phyloP scores from a whole-genome alignment of 2,329 filamentous ascomycete genomes.

The Berkeleyomyces basicola region DNA sequence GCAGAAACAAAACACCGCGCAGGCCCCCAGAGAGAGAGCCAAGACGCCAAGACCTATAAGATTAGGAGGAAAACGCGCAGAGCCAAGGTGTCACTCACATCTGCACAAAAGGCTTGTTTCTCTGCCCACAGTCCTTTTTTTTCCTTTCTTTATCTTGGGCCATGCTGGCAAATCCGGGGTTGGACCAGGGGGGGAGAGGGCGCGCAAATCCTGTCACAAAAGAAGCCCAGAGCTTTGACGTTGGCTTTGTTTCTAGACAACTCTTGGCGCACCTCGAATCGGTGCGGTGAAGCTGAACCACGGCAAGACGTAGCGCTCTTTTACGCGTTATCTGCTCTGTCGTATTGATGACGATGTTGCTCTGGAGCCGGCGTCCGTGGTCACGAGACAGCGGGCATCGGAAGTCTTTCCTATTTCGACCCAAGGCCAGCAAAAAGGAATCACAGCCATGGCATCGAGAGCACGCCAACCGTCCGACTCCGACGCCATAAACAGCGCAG shows the following conservation, averaged over 20 bases:
- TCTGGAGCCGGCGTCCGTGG: neutral
- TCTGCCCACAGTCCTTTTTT: neutral
- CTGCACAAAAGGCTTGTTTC: slow-evolving; percentile 1
- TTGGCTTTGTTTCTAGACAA: neutral
- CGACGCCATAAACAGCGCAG: neutral
- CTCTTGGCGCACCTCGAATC: neutral
- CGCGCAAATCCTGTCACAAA: neutral
- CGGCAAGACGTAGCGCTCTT: neutral
- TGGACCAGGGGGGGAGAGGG: neutral
- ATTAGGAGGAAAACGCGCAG: neutral
- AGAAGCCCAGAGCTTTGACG: neutral
- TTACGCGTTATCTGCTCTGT: neutral
- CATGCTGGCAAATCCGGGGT: neutral
- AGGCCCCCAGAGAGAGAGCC: neutral
- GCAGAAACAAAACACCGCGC: neutral
- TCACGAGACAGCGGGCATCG: neutral
- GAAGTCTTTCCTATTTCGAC: neutral
- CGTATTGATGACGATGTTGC: neutral
- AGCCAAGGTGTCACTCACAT: neutral
- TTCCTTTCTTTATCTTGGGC: neutral
- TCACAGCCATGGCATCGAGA: neutral
- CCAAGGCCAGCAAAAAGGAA: neutral
- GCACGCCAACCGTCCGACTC: neutral
- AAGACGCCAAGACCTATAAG: neutral
- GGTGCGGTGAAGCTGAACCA: neutral